phyloP scores from a whole-genome alignment of 352 stramenopile genomes.

The Pythium rhizo-oryzae region DNA sequence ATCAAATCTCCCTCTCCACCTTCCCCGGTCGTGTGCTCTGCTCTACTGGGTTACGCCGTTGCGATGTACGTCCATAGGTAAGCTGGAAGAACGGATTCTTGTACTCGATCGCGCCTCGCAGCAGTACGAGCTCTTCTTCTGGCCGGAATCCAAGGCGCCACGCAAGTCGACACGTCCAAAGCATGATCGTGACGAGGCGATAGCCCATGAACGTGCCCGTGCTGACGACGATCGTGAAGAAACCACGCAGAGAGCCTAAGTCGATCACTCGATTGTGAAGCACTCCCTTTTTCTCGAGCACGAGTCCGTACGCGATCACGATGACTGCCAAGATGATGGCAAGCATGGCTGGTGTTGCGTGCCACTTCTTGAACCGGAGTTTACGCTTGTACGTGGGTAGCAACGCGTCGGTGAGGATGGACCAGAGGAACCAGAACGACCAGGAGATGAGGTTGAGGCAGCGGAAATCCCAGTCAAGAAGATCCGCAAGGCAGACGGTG shows the following conservation, averaged over 20 bases:
- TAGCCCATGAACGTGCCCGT: slow-evolving; percentile 26
- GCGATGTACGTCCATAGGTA: slow-evolving; percentile 1
- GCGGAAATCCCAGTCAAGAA: slow-evolving; percentile 27
- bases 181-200: slow-evolving; percentile 20
- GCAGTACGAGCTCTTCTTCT: slow-evolving; percentile 21
- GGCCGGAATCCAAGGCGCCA: slow-evolving; percentile 12
- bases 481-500: slow-evolving; percentile 22
- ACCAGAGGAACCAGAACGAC: slow-evolving; percentile 23
- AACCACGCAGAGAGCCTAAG: slow-evolving; percentile 15
- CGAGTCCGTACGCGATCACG: slow-evolving; percentile 17
- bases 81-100: slow-evolving; percentile 25
- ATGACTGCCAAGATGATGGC: slow-evolving; percentile 15
- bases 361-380: slow-evolving; percentile 23
- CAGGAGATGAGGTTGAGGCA: slow-evolving; percentile 21
- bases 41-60: background rate
- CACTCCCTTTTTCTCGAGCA: slow-evolving; percentile 3
- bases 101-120: slow-evolving; percentile 22
- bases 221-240: slow-evolving; percentile 25
- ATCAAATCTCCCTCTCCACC: too few relatives aligned
- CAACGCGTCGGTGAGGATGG: slow-evolving; percentile 20
- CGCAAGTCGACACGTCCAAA: slow-evolving; percentile 23
- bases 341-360: slow-evolving; percentile 8
- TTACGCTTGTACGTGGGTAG: slow-evolving; percentile 19
- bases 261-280: slow-evolving; percentile 19
- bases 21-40: background rate